Evolutionary conservation across 2,329 filamentous ascomycete species (phyloP).

Genomic region (Colletotrichum salicis): DNA sequence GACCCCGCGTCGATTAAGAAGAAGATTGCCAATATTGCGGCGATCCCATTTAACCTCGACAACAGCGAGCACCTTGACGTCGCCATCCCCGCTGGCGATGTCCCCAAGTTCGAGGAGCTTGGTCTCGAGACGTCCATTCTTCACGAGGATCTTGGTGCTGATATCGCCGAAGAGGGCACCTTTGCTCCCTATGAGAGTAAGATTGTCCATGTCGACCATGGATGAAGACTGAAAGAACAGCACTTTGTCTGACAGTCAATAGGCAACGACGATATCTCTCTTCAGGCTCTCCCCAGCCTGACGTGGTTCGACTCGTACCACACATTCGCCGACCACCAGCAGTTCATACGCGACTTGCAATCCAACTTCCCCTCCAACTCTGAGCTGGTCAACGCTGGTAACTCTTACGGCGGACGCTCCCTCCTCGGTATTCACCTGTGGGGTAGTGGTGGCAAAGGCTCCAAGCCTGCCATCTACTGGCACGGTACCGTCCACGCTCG

Average conservation of each 20-base stretch:
- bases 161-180: conserved; percentile 37
- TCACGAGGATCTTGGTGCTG: conserved; percentile 39
- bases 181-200: conserved; percentile 32
- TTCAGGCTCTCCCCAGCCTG: conserved; percentile 38
- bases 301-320: conserved; percentile 67
- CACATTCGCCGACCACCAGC: conserved; percentile 59
- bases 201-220: not conserved
- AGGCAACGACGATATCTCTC: conserved; percentile 8
- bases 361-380: conserved; percentile 54
- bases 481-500: conserved; percentile 69
- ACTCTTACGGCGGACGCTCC: conserved; percentile 55
- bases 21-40: conserved; percentile 42
- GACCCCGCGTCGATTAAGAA: conserved; percentile 48
- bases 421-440: conserved; percentile 73
- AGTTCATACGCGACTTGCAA: conserved; percentile 59
- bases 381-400: conserved; percentile 60
- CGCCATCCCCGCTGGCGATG: conserved; percentile 39
- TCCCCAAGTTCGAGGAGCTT: conserved; percentile 40
- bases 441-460: conserved; percentile 55
- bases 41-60: conserved; percentile 33
- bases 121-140: conserved; percentile 38
- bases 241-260: not conserved
- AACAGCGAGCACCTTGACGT: conserved; percentile 38
- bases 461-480: conserved; percentile 63
- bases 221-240: accelerated